Conservation (phyloP, 495 filamentous ascomycete species). For the Sordaria brevicollis region DNA sequence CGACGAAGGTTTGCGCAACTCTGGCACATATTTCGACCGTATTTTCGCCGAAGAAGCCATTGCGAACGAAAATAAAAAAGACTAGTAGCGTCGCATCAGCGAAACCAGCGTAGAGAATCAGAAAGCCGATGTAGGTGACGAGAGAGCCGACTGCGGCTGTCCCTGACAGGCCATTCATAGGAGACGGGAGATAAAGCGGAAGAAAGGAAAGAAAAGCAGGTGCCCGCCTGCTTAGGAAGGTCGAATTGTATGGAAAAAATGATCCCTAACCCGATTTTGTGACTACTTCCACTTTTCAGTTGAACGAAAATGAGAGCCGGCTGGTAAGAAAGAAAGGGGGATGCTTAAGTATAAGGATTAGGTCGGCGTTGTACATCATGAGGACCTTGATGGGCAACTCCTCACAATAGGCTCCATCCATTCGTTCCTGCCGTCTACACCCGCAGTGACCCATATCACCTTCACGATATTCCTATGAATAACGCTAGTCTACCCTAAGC, state of each 20-base stretch:
- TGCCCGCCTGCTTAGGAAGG: not conserved
- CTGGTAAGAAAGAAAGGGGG: not conserved
- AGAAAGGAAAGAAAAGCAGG: not conserved
- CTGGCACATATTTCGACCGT: not conserved
- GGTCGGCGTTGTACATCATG: not conserved
- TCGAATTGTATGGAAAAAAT: not conserved
- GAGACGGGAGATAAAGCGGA: not conserved
- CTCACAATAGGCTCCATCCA: not conserved
- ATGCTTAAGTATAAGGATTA: not conserved
- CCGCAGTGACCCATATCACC: not conserved
- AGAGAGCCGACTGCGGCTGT: not conserved
- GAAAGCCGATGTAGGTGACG: slow-evolving; percentile 3
- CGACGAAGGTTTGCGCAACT: not conserved
- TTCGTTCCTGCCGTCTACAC: not conserved
- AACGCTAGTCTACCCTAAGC: not conserved
- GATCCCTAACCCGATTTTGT: not conserved
- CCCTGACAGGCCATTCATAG: not conserved
- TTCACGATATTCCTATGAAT: not conserved
- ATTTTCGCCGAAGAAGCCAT: not conserved
- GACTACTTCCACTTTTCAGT: not conserved
- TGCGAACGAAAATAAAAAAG: slow-evolving; percentile 1
- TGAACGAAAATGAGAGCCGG: not conserved
- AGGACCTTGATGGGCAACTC: not conserved
- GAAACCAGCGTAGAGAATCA: slow-evolving; percentile 1
- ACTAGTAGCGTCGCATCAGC: slow-evolving; percentile 6